These are phyloP conservation scores for Haemoproteus tartakovskyi DNA, from an alignment of 169 alveolate species.

Conservation along the genomic window DNA sequence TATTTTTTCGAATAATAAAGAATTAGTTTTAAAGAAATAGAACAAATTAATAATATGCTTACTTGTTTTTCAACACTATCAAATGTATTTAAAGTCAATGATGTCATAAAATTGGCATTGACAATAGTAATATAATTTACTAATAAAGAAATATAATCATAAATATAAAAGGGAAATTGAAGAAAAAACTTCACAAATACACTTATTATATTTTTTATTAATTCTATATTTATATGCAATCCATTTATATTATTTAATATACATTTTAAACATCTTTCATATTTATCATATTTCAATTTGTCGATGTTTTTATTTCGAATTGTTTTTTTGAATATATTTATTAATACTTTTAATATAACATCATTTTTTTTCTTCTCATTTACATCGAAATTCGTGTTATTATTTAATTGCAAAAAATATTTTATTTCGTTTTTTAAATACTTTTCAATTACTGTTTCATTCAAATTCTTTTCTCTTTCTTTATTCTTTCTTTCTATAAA, in stretches of 20 bases:
- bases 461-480: too few relatives aligned
- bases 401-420: conserved; percentile 17
- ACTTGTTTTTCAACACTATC: conserved; percentile 65
- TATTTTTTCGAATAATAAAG: conserved; percentile 8
- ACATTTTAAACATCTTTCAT: conserved; percentile 25
- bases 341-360: conserved; percentile 27
- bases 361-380: conserved; percentile 63
- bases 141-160: conserved; percentile 49
- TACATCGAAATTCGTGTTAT: conserved; percentile 21
- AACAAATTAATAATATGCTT: conserved; percentile 46
- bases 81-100: conserved; percentile 59
- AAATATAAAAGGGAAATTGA: conserved; percentile 39
- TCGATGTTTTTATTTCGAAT: conserved; percentile 31
- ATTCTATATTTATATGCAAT: conserved; percentile 41
- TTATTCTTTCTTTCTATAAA: too few relatives aligned
- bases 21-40: conserved; percentile 34
- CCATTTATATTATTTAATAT: conserved; percentile 60
- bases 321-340: conserved; percentile 16
- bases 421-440: conserved; percentile 26
- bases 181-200: conserved; percentile 26
- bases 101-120: conserved; percentile 64
- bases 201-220: conserved; percentile 29
- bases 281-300: conserved; percentile 38
- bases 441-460: too few relatives aligned
- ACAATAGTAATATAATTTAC: conserved; percentile 57